A percentile compares a stretch with the other conserved stretches of the same genome.
phyloP scores from a whole-genome alignment of 805 yeast genomes.

The Zygoascus flipseniorum region DNA sequence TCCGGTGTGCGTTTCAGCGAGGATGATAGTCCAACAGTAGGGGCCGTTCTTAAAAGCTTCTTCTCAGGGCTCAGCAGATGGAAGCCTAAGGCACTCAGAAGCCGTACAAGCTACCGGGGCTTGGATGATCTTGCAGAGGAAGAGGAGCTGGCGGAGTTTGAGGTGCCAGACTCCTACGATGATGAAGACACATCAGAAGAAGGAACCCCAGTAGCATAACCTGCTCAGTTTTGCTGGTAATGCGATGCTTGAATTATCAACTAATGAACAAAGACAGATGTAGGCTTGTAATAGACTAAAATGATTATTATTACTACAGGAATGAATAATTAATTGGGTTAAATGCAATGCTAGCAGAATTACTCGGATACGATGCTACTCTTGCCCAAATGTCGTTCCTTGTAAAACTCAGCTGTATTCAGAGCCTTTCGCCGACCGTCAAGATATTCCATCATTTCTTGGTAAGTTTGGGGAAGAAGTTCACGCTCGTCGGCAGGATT shows the following conservation, averaged over 20 bases:
- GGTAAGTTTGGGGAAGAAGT: conserved; percentile 79
- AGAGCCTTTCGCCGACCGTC: conserved; percentile 86
- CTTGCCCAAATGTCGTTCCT: conserved; percentile 32
- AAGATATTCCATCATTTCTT: conserved; percentile 86
- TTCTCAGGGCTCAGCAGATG: conserved; percentile 16
- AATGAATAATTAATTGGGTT: too few relatives aligned
- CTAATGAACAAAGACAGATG: too few relatives aligned
- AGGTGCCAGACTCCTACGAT: conserved; percentile 1
- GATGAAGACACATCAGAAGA: not conserved
- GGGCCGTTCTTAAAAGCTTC: conserved; percentile 10
- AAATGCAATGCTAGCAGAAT: not conserved
- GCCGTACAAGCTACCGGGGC: not conserved
- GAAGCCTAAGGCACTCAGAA: conserved; percentile 7
- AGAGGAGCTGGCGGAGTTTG: conserved; percentile 1
- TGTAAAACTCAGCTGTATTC: conserved; percentile 65
- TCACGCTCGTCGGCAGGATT: conserved; percentile 37
- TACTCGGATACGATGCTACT: conserved; percentile 15
- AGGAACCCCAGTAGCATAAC: not conserved
- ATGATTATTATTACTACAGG: too few relatives aligned
- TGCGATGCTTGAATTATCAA: too few relatives aligned
- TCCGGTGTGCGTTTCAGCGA: not conserved
- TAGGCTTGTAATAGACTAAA: too few relatives aligned
- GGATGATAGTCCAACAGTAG: not conserved
- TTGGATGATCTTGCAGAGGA: not conserved
- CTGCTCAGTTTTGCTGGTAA: not conserved